These are phyloP conservation scores for Tricholoma sp. DNA, from an alignment of 768 basidiomycete genomes.

Conservation along the genomic window DNA sequence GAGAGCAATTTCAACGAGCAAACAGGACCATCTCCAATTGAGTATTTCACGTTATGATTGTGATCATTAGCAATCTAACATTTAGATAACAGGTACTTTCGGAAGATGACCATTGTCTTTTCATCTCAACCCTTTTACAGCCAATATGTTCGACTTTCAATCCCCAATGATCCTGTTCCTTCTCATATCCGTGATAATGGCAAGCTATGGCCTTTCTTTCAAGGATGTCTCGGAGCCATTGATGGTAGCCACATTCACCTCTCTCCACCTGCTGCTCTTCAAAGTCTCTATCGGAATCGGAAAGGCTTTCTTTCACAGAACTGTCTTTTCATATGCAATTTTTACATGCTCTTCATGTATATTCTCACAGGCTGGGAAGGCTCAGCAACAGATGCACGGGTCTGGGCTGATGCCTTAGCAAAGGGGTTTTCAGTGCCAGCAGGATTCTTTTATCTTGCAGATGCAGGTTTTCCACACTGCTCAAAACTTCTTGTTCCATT, in stretches of 20 bases:
- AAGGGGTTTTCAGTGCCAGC: neutral
- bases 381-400: conserved; percentile 16
- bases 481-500: neutral
- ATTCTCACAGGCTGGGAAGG: conserved; percentile 27
- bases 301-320: conserved; percentile 25
- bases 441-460: too few species aligned
- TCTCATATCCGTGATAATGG: conserved; percentile 5
- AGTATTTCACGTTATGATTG: neutral
- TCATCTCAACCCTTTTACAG: conserved; percentile 14
- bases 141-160: conserved; percentile 9
- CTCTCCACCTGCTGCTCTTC: conserved; percentile 5
- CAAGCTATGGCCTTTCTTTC: conserved; percentile 23
- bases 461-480: neutral
- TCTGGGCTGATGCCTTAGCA: conserved; percentile 10
- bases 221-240: neutral
- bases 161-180: conserved; percentile 1
- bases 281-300: conserved; percentile 2
- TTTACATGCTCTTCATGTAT: conserved; percentile 23
- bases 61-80: neutral
- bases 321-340: conserved; percentile 21
- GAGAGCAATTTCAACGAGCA: neutral
- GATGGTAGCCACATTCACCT: conserved; percentile 16
- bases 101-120: neutral
- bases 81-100: conserved; percentile 7
- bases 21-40: neutral